Conservation (phyloP, 2,329 filamentous ascomycete species). For the Fusarium sp. region DNA sequence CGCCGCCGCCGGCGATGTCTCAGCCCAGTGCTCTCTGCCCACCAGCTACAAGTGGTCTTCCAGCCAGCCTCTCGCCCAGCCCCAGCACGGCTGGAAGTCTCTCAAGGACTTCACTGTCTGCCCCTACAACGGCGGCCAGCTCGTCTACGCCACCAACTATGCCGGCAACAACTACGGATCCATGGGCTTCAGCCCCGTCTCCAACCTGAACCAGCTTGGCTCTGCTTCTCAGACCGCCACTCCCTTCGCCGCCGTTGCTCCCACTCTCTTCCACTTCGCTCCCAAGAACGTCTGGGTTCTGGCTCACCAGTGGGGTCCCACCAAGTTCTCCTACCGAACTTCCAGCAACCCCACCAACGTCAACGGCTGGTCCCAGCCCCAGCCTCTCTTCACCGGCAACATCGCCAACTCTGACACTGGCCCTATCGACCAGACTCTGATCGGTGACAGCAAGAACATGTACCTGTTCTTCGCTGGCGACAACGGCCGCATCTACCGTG, state of each 20-base stretch:
- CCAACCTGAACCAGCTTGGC: constrained; percentile 10
- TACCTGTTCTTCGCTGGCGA: constrained; percentile 77
- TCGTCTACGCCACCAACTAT: constrained; percentile 70
- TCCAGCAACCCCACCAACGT: constrained; percentile 68
- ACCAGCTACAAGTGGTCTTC: constrained; percentile 18
- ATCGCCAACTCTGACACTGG: constrained; percentile 52
- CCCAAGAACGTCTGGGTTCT: constrained; percentile 75
- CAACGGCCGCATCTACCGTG: constrained; percentile 75
- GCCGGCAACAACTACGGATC: constrained; percentile 59
- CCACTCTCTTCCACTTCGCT: constrained; percentile 72
- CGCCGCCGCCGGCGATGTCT: constrained; percentile 19
- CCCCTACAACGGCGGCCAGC: constrained; percentile 68
- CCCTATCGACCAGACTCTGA: constrained; percentile 73
- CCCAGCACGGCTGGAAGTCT: constrained; percentile 26
- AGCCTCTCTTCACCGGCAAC: constrained; percentile 14
- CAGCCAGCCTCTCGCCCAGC: constrained; percentile 12
- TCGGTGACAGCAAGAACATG: constrained; percentile 72
- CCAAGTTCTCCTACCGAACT: constrained; percentile 71
- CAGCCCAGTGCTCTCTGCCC: constrained; percentile 13
- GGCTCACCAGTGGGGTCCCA: constrained; percentile 74
- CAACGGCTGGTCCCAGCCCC: constrained; percentile 61
- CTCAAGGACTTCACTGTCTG: constrained; percentile 74
- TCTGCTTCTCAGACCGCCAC: constrained; percentile 13
- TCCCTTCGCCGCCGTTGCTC: constrained; percentile 51
- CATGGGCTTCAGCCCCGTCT: constrained; percentile 19